Percentiles rank a stretch among this genome's conserved stretches.
Evolutionary conservation across 2,329 filamentous ascomycete species (phyloP).

Genomic region (Trichoderma endophyticum): DNA sequence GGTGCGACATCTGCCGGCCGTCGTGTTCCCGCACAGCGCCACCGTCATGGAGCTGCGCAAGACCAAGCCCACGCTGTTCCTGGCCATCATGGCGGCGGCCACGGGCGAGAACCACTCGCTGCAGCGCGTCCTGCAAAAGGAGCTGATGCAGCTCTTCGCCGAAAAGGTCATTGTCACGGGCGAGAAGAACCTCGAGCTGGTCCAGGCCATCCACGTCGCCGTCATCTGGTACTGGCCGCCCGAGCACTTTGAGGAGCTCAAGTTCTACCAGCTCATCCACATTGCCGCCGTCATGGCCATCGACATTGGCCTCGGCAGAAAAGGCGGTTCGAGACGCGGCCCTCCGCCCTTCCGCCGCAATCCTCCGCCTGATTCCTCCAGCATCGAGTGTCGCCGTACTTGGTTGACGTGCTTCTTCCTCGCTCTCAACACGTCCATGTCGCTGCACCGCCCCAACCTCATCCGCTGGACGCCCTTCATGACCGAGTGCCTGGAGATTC

Average conservation of each 20-base stretch:
- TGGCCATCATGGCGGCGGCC: conserved; percentile 66
- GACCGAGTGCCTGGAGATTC: conserved; percentile 55
- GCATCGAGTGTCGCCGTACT: conserved; percentile 53
- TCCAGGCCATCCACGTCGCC: conserved; percentile 72
- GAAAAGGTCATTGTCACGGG: conserved; percentile 71
- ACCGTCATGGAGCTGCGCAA: conserved; percentile 55
- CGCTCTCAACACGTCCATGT: conserved; percentile 58
- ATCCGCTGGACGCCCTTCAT: conserved; percentile 60
- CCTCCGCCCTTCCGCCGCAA: conserved; percentile 39
- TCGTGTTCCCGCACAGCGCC: conserved; percentile 55
- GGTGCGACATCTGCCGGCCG: conserved; percentile 58
- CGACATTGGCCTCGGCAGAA: conserved; percentile 70
- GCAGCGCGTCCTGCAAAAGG: conserved; percentile 62
- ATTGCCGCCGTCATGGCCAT: conserved; percentile 78
- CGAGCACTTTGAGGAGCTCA: conserved; percentile 78
- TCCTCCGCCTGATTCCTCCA: conserved; percentile 49
- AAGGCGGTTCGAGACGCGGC: conserved; percentile 20
- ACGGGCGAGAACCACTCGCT: conserved; percentile 54
- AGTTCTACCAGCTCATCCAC: conserved; percentile 85
- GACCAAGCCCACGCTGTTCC: conserved; percentile 63
- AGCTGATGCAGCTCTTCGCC: conserved; percentile 70
- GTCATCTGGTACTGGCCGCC: conserved; percentile 86
- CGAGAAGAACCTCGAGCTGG: conserved; percentile 77
- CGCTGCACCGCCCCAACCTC: conserved; percentile 58
- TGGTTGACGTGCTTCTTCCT: conserved; percentile 61